Percentiles rank a stretch among this genome's conserved stretches.
Conservation (phyloP, 345 rosid genomes). For the Isatis tinctoria region DNA sequence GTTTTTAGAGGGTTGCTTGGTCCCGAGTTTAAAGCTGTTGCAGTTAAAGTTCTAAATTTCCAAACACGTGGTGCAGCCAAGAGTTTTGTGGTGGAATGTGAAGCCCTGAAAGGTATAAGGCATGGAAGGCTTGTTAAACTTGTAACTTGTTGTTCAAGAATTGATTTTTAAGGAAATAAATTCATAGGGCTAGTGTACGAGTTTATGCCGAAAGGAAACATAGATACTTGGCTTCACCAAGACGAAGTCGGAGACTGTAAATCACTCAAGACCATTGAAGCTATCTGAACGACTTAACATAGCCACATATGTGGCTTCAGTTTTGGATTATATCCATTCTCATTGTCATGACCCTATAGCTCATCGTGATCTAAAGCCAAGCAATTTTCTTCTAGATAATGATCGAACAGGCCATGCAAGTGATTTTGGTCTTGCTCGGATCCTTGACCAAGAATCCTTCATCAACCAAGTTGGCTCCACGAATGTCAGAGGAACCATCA, state of each 20-base stretch:
- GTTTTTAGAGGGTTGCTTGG: constrained; percentile 29
- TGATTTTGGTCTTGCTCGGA: constrained; percentile 32
- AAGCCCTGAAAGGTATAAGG: constrained; percentile 34
- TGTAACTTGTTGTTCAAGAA: constrained; percentile 43
- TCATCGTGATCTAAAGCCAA: constrained; percentile 28
- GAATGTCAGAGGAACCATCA: constrained; percentile 19
- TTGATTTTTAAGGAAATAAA: constrained; percentile 40
- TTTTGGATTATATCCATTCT: constrained; percentile 16
- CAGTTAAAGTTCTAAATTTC: constrained; percentile 41
- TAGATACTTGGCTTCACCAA: neutral
- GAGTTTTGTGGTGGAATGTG: constrained; percentile 47
- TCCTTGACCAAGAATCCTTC: neutral
- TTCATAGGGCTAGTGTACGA: constrained; percentile 50
- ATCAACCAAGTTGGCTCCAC: neutral
- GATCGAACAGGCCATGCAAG: constrained; percentile 24
- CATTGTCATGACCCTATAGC: constrained; percentile 3
- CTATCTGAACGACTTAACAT: constrained; percentile 35
- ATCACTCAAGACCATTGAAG: neutral
- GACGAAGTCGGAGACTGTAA: neutral
- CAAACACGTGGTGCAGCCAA: constrained; percentile 36
- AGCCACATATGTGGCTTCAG: constrained; percentile 26
- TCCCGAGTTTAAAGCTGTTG: constrained; percentile 2
- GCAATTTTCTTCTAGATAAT: constrained; percentile 21
- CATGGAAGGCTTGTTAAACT: constrained; percentile 46
- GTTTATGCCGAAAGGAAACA: constrained; percentile 31